Base-by-base conservation (phyloP, 2,329 filamentous ascomycete species). In the Clonostachys rosea region DNA sequence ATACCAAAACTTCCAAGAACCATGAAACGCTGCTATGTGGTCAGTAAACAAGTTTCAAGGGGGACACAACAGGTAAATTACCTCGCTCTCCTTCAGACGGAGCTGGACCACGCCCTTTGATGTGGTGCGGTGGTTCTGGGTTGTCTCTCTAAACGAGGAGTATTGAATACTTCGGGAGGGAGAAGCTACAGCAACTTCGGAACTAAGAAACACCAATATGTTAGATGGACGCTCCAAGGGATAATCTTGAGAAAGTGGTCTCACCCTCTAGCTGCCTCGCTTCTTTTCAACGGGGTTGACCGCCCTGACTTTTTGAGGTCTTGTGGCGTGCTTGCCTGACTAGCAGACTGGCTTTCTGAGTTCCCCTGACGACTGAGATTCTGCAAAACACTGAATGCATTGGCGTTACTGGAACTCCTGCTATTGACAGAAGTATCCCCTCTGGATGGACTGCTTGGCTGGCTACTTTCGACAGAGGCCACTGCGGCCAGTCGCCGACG, bases 1-100 rank as follows among this genome's bases (percentile, higher is more conserved):
- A 92, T 60, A 14, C 83, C 80, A 61, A 83, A 94, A 56, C 79
- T 83, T 2, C 89, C 89, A 11, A 89, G 67, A 9, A 86, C 65
- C 5, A 83, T 69, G 39, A 87, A 68, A 14, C 82, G 76, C 81
- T 85, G 44, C 2, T 8, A n/a, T 33, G 42, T 16, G 34, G 30
- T 7, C 17, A n/a, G 10, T 12, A 11, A 14, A 9, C 24, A 36
- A 12, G 18, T 14, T n/a, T n/a, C 6, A 34, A 14, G 7, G 12
- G 11, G 24, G 24, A 13, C 5, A 18, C 17, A 14, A 5, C 36
- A 6, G 5, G 13, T 9, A 4, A 47, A 53, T 46, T 63, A 78
- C 78, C 65, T 81, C 78, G 46, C 71, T 73, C n/a, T 73, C 69
- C 4, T 64, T 57, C 4, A 81, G 59, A 20, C 58, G 68, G 2